These are phyloP conservation scores for Ganoderma lingzhi DNA, from an alignment of 1,284 basidiomycete genomes.

Conservation along the genomic window DNA sequence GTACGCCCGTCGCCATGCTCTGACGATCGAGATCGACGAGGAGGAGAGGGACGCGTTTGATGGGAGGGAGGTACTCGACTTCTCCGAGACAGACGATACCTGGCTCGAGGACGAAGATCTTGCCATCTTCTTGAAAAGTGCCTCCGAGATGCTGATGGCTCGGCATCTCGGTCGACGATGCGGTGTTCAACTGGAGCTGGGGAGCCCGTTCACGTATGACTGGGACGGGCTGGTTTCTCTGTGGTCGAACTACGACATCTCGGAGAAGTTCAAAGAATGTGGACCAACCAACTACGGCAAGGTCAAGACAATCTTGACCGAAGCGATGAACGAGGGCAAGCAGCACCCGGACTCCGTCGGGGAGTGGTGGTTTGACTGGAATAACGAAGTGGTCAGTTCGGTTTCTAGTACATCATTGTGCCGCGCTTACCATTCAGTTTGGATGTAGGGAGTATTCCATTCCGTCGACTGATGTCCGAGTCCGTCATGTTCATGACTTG, in stretches of 20 bases:
- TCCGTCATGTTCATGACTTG: background rate
- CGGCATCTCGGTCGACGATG: background rate
- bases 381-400: background rate
- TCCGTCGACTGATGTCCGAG: background rate
- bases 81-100: background rate
- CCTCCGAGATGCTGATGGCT: background rate
- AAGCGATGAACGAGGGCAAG: background rate
- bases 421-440: background rate
- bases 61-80: background rate
- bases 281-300: background rate
- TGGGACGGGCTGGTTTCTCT: background rate
- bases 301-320: background rate
- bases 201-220: background rate
- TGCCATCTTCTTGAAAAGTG: background rate
- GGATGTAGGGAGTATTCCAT: background rate
- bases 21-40: background rate
- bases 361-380: constrained; percentile 1
- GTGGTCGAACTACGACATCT: background rate
- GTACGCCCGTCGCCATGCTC: background rate
- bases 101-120: background rate
- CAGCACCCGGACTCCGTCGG: background rate
- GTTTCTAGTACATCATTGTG: background rate
- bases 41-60: constrained; percentile 1
- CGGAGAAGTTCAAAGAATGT: background rate
- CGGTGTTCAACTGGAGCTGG: background rate